A percentile compares a stretch with the other conserved stretches of the same genome.
Evolutionary conservation across 345 rosid genomes (phyloP).

Genomic region (Ceriops decandra): DNA sequence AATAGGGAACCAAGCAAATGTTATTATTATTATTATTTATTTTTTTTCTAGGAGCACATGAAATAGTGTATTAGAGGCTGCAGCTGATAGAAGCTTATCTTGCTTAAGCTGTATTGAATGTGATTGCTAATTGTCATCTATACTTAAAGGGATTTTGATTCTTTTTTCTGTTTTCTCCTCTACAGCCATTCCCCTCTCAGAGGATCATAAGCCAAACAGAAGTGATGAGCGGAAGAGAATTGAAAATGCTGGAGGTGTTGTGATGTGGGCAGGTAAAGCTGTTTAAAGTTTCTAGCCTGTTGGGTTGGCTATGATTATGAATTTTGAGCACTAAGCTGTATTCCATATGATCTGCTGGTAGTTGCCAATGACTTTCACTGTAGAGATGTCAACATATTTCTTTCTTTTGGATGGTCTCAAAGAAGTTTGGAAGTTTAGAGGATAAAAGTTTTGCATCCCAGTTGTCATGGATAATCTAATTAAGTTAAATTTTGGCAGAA

Average conservation of each 20-base stretch:
- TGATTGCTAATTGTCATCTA: background rate
- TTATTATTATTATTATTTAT: background rate
- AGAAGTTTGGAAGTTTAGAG: background rate
- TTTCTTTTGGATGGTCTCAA: background rate
- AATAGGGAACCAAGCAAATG: background rate
- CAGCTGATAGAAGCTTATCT: background rate
- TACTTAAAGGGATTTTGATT: background rate
- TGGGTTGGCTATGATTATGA: background rate
- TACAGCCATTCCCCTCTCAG: conserved; percentile 90
- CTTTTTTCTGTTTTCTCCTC: conserved; percentile 20
- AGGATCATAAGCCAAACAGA: conserved; percentile 99
- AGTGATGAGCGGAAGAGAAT: conserved; percentile 95
- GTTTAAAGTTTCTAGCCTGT: background rate
- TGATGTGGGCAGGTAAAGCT: conserved; percentile 95
- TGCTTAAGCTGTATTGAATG: background rate
- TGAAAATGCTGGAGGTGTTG: conserved; percentile 91
- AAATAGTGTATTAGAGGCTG: background rate
- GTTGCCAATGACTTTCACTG: background rate
- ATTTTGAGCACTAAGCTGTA: conserved; percentile 3
- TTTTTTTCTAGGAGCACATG: background rate
- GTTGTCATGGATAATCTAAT: background rate
- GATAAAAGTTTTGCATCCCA: background rate
- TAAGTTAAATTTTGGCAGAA: conserved; percentile 4
- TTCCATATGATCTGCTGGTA: conserved; percentile 8
- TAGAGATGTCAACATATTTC: background rate